Evolutionary conservation across 1,284 basidiomycete genomes (phyloP), one percentile per base, ranked within the genome.

Genomic region (Boletus sp.): DNA sequence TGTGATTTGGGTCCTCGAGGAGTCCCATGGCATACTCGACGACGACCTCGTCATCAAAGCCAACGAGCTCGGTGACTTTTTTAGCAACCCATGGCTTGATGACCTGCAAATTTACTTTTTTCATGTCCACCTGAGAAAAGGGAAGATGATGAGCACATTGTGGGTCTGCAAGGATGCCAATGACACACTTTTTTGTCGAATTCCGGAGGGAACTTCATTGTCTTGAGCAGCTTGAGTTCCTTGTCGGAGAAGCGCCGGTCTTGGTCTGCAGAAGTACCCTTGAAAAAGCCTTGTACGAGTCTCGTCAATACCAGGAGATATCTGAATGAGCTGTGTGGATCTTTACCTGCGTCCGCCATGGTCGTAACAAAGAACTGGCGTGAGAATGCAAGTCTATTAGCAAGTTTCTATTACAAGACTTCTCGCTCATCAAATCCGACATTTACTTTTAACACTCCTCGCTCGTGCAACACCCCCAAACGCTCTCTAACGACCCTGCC

Each of bases 41-140:
- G 33, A 99, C 91, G 41, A 99, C 90, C 69, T 99, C 96, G 73
- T 99, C 96, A 70, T 99, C 96, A 52, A 98, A 88, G 7, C 94
- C 94, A 41, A 96, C 85, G 24, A 98, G 82, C 65, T 95, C 91
- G 6, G 91, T 85, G 56, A 97, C 86, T 70, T 93, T 92, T 76
- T 92, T 92, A 6, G 92, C 88, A 58, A 98, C 89, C 96, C 96
- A 99, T 3, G 94, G 93, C 56, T 92, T 81, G 69, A 98, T 90
- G 64, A 96, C 92, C 35, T 82, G 80, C 61, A 94, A 71, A 73
- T 97, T 96, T 59, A 98, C 94, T 80, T 97, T 97, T 53, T 91
- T 84, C 85, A 96, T 91, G 74, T 98, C 95, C 53, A 98, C 94
- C 89, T 67, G 47, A 27, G 15, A 41, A 54, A 16, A 29, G 22